A percentile compares a stretch with the other conserved stretches of the same genome.
These are phyloP conservation scores for Infundibulicybe gibba DNA, from an alignment of 768 basidiomycete species.

Conservation along the genomic window DNA sequence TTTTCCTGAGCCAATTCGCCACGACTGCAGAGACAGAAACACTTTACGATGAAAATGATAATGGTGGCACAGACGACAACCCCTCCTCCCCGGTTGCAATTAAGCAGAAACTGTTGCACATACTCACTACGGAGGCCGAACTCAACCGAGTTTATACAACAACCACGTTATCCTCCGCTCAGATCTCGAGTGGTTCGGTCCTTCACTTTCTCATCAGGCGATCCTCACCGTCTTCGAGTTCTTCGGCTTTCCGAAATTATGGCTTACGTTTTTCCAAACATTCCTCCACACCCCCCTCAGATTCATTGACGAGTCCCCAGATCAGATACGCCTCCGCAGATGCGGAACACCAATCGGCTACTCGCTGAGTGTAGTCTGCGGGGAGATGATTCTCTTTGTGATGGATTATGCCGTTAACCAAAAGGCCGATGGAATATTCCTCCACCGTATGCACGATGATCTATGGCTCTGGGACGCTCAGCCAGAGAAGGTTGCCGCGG, in stretches of 20 bases:
- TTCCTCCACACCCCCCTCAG: slow-evolving; percentile 29
- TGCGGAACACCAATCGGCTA: slow-evolving; percentile 42
- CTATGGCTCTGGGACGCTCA: slow-evolving; percentile 39
- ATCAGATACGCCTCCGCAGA: slow-evolving; percentile 25
- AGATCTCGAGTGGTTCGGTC: slow-evolving; percentile 19
- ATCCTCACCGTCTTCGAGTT: slow-evolving; percentile 15
- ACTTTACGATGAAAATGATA: slow-evolving; percentile 7
- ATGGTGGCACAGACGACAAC: background rate
- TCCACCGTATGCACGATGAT: slow-evolving; percentile 46
- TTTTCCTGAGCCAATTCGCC: slow-evolving; percentile 33
- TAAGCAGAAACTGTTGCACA: slow-evolving; percentile 18
- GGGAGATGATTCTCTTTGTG: slow-evolving; percentile 36
- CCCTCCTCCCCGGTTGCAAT: slow-evolving; percentile 16
- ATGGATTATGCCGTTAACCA: slow-evolving; percentile 50
- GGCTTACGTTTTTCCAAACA: slow-evolving; percentile 24
- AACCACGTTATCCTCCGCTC: slow-evolving; percentile 16
- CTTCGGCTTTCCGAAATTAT: slow-evolving; percentile 16
- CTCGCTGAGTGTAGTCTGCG: slow-evolving; percentile 34
- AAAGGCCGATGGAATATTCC: slow-evolving; percentile 32
- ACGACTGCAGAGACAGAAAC: slow-evolving; percentile 10
- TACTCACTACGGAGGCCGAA: slow-evolving; percentile 14
- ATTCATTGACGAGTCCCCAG: slow-evolving; percentile 24
- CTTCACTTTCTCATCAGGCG: slow-evolving; percentile 6
- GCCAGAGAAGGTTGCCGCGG: slow-evolving; percentile 25
- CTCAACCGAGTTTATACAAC: slow-evolving; percentile 16